Evolutionary conservation across 345 rosid genomes (phyloP).

Genomic region (Ceriops tagal): DNA sequence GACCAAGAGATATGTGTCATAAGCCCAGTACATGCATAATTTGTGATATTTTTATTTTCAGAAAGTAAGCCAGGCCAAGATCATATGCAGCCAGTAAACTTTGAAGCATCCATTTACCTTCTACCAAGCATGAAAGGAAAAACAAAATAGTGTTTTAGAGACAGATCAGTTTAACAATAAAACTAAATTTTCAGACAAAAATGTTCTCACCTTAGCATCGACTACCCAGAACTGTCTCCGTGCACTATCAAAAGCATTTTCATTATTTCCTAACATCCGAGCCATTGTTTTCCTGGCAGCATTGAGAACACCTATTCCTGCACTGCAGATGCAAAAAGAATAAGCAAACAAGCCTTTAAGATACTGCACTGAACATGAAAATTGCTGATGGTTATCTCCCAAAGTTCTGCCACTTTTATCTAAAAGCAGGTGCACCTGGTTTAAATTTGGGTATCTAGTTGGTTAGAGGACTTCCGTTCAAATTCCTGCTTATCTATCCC

Average conservation of each 20-base stretch:
- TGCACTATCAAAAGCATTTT: constrained; percentile 83
- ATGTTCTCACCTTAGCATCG: constrained; percentile 70
- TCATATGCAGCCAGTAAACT: too few relatives aligned
- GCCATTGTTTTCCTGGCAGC: constrained; percentile 99
- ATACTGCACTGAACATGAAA: neutral
- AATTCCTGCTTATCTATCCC: neutral
- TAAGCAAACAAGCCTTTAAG: constrained; percentile 17
- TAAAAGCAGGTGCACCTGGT: neutral
- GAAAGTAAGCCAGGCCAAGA: too few relatives aligned
- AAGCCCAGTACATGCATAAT: too few relatives aligned
- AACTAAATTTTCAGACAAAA: neutral
- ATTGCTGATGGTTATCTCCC: neutral
- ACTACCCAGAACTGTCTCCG: constrained; percentile 96
- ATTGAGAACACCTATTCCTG: constrained; percentile 96
- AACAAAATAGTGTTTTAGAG: neutral
- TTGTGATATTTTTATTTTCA: too few relatives aligned
- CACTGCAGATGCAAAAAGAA: constrained; percentile 51
- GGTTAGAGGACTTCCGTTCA: neutral
- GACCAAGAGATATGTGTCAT: too few relatives aligned
- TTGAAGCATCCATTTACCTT: too few relatives aligned
- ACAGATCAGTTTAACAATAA: neutral
- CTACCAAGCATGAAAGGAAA: too few relatives aligned
- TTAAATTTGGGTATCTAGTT: neutral
- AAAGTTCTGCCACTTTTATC: neutral
- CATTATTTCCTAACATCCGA: constrained; percentile 87